Evolutionary conservation across 1,139 yeast genomes (phyloP), one percentile per base, ranked within the genome.

Genomic region (Meyerozyma sp.): DNA sequence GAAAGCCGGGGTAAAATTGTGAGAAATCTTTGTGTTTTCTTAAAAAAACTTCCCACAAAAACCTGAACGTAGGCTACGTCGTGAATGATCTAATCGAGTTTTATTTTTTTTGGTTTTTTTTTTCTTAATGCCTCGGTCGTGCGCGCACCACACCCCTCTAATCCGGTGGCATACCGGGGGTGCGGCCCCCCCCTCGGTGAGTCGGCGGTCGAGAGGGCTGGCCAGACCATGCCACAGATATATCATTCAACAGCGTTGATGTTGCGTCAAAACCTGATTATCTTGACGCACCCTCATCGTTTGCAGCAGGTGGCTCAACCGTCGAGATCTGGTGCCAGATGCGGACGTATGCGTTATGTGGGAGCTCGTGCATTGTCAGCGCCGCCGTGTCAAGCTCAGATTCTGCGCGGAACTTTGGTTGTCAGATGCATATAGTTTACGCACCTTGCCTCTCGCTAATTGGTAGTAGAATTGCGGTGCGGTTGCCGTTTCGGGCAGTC

Each of bases 11-110:
- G 9, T 14, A 11, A 13, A 13, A 30, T 7, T 30, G 34, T 21
- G 9, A 16, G 20, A 10, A 27, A 23, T 10, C 13, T 11, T 10
- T n/a, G 29, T 10, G 16, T 8, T 36, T 23, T 25, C 9, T 8
- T 5, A 16, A 16, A 26, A 26, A 16, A 37, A 11, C 13, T 9
- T 27, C 5, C 13, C 11, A 21, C 18, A 21, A 10, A 9, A 21
- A 26, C 20, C 21, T 14, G 35, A 21, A 21, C 23, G 3, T 21
- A 21, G 23, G 23, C 35, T 16, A 32, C 35, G 35, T 34, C 9
- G 37, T 34, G 37, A 34, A 34, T 34, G 37, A 34, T 34, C 37
- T 34, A 34, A 34, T 34, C 26, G 37, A 34, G 37, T 34, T 34
- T 34, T 34, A 34, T 34, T 34, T 34, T 34, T 20, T 34, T 34